These are phyloP conservation scores for Fusarium sp. DNA, from an alignment of 2,329 filamentous ascomycete genomes.

Conservation along the genomic window DNA sequence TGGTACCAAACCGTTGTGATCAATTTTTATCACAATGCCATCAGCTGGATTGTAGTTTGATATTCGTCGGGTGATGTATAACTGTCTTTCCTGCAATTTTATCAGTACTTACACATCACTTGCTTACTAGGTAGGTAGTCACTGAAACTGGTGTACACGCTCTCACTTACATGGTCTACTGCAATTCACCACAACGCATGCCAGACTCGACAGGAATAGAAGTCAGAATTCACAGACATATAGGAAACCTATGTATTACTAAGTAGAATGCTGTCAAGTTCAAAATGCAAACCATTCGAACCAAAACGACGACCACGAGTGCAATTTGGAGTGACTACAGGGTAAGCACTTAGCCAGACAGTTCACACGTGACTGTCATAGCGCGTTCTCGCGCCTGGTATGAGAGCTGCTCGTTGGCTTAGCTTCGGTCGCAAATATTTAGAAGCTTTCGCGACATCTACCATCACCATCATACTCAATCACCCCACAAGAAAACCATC, in stretches of 20 bases:
- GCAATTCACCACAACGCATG: neutral
- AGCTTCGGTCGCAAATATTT: constrained; percentile 53
- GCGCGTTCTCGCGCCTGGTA: constrained; percentile 45
- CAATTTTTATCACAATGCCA: neutral
- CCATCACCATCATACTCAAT: constrained; percentile 21
- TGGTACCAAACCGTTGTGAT: neutral
- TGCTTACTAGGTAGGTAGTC: neutral
- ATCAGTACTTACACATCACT: neutral
- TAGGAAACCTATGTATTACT: neutral
- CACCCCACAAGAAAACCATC: constrained; percentile 23
- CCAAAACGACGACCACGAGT: neutral
- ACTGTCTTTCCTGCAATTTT: neutral
- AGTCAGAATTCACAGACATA: neutral
- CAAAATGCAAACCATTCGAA: neutral
- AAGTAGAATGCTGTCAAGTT: neutral
- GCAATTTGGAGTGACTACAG: constrained; percentile 11
- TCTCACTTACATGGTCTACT: neutral
- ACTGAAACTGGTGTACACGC: neutral
- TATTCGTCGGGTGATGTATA: neutral
- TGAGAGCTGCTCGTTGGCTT: constrained; percentile 42
- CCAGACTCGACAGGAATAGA: neutral
- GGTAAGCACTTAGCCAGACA: neutral
- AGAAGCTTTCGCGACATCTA: constrained; percentile 42
- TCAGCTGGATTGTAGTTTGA: neutral
- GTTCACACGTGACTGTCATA: constrained; percentile 47